These are phyloP conservation scores for Eustoma russellianum DNA, from an alignment of 257 asterid species.

Conservation along the genomic window DNA sequence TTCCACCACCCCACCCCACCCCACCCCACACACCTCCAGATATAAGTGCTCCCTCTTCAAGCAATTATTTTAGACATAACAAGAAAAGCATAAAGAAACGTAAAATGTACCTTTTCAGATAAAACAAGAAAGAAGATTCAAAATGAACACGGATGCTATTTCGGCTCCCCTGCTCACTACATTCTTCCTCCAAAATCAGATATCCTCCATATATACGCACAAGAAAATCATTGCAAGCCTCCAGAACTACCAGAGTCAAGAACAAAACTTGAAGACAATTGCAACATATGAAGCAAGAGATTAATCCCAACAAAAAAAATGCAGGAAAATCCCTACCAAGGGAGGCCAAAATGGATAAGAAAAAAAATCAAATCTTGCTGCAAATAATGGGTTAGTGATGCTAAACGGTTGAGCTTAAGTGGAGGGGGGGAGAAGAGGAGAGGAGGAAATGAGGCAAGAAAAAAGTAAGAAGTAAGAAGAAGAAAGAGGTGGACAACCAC, in stretches of 20 bases:
- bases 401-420: not conserved
- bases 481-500: slow-evolving; percentile 15
- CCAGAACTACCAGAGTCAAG: slow-evolving; percentile 8
- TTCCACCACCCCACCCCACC: too few species aligned
- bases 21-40: too few species aligned
- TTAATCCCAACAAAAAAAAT: too few species aligned
- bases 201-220: slow-evolving; percentile 14
- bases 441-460: slow-evolving; percentile 1
- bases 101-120: slow-evolving; percentile 26
- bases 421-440: not conserved
- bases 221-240: slow-evolving; percentile 35
- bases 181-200: slow-evolving; percentile 20
- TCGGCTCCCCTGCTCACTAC: slow-evolving; percentile 29
- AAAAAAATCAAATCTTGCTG: not conserved
- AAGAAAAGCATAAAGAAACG: not conserved
- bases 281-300: slow-evolving; percentile 2
- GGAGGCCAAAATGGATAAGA: not conserved
- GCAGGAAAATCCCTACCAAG: not conserved
- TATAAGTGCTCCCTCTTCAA: too few species aligned
- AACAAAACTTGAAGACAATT: too few species aligned
- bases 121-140: slow-evolving; percentile 20
- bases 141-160: slow-evolving; percentile 29
- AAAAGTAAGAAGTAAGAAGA: not conserved
- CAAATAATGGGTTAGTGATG: not conserved
- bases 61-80: not conserved